phyloP scores from a whole-genome alignment of 176 grass and related monocot genomes.

The Musa schizocarpa region DNA sequence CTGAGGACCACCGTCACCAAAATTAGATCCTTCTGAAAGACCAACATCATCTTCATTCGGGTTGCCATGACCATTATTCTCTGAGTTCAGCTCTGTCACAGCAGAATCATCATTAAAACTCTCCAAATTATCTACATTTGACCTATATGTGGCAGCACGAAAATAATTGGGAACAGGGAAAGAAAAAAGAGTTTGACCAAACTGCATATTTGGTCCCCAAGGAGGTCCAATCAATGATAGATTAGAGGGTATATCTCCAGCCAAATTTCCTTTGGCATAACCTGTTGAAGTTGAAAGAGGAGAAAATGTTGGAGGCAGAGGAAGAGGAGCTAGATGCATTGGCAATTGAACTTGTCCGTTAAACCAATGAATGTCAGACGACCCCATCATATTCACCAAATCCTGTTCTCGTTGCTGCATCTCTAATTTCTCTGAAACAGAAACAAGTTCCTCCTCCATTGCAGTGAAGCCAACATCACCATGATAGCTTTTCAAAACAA shows the following conservation, averaged over 20 bases:
- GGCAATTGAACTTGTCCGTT: constrained; percentile 59
- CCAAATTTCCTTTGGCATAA: constrained; percentile 43
- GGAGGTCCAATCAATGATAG: constrained; percentile 34
- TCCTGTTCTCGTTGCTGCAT: constrained; percentile 58
- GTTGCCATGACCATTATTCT: constrained; percentile 18
- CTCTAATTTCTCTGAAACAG: constrained; percentile 57
- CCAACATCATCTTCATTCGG: constrained; percentile 39
- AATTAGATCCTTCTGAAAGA: constrained; percentile 32
- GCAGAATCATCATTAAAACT: constrained; percentile 27
- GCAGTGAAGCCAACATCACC: constrained; percentile 45
- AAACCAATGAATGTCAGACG: constrained; percentile 56
- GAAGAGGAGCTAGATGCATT: constrained; percentile 36
- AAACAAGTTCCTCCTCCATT: constrained; percentile 54
- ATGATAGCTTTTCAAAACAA: constrained; percentile 50
- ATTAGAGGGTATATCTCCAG: constrained; percentile 45
- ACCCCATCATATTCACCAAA: constrained; percentile 64
- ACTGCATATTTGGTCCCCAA: constrained; percentile 58
- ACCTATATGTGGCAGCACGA: not conserved
- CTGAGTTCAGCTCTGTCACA: constrained; percentile 29
- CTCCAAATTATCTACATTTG: constrained; percentile 34
- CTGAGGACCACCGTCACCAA: constrained; percentile 36
- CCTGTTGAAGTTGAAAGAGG: constrained; percentile 27
- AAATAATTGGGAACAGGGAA: constrained; percentile 33
- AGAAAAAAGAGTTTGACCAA: constrained; percentile 40
- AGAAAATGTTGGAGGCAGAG: constrained; percentile 35